Evolutionary conservation across 768 basidiomycete species (phyloP).

Genomic region (Agrocybe pediades): DNA sequence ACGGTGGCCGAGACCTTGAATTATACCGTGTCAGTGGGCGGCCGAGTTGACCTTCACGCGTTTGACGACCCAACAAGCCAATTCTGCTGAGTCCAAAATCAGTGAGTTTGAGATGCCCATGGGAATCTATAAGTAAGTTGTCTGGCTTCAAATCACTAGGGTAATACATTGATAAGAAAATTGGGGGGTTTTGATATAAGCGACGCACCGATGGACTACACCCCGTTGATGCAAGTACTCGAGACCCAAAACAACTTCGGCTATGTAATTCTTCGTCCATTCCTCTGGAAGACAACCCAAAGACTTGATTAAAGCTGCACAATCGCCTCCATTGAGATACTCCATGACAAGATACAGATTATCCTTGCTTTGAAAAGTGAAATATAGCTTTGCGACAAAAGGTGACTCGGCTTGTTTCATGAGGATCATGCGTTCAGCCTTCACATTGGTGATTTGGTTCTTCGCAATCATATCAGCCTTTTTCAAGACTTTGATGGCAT

Average conservation of each 20-base stretch:
- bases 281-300: constrained; percentile 93
- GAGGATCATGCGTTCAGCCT: constrained; percentile 98
- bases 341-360: constrained; percentile 99
- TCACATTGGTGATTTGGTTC: constrained; percentile 99
- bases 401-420: constrained; percentile 99
- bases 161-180: constrained; percentile 10
- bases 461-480: constrained; percentile 99
- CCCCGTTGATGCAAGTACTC: constrained; percentile 96
- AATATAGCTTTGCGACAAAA: constrained; percentile 96
- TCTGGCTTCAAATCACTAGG: constrained; percentile 95
- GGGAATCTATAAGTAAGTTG: constrained; percentile 94
- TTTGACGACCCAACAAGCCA: constrained; percentile 97
- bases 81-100: constrained; percentile 97
- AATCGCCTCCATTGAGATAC: constrained; percentile 97
- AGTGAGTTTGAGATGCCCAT: constrained; percentile 96
- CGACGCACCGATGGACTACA: constrained; percentile 89
- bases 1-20: constrained; percentile 80
- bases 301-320: constrained; percentile 95
- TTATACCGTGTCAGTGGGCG: constrained; percentile 54
- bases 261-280: constrained; percentile 96
- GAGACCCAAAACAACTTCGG: constrained; percentile 92
- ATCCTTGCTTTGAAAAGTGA: constrained; percentile 99
- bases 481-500: constrained; percentile 99
- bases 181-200: background rate
- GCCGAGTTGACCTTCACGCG: constrained; percentile 63